A percentile compares a stretch with the other conserved stretches of the same genome.
Conservation (phyloP, 192 early-diverging fungal genomes). For the Entophlyctis helioformis region DNA sequence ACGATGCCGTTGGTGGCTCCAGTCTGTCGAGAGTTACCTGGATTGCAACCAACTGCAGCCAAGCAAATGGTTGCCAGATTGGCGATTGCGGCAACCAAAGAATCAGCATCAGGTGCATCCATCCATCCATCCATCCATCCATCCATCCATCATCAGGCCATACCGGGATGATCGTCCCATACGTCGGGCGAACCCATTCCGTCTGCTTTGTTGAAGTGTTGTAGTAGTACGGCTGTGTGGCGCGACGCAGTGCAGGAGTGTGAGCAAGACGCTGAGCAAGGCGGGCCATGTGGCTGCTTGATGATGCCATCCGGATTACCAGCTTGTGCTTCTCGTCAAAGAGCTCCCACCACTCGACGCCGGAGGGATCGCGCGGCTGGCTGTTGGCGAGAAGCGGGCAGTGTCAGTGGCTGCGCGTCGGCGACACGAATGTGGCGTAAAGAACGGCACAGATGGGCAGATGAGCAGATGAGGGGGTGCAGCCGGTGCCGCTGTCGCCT, state of each 20-base stretch:
- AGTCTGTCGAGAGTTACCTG: too few species aligned
- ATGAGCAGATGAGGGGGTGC: background rate
- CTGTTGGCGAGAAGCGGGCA: conserved; percentile 37
- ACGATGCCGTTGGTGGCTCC: too few species aligned
- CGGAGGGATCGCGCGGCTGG: conserved; percentile 49
- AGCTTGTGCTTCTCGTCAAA: conserved; percentile 72
- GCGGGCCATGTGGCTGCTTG: too few species aligned
- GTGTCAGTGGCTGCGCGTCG: background rate
- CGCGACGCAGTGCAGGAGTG: background rate
- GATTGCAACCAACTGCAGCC: too few species aligned
- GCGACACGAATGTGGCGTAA: background rate
- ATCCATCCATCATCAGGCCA: too few species aligned
- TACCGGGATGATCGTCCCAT: conserved; percentile 65
- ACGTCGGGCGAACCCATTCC: conserved; percentile 73
- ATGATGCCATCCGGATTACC: conserved; percentile 12
- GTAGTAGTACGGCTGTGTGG: conserved; percentile 74
- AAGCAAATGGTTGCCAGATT: too few species aligned
- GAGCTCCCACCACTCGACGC: conserved; percentile 97
- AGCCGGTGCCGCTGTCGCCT: background rate
- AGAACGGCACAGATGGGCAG: too few species aligned
- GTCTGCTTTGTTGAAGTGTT: conserved; percentile 74
- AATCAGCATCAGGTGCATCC: too few species aligned
- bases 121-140: too few species aligned
- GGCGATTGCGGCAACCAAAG: too few species aligned
- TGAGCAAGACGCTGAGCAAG: conserved; percentile 1